A percentile compares a stretch with the other conserved stretches of the same genome.
Evolutionary conservation across 352 stramenopile genomes (phyloP).

Genomic region (Phytophthora pluvialis): DNA sequence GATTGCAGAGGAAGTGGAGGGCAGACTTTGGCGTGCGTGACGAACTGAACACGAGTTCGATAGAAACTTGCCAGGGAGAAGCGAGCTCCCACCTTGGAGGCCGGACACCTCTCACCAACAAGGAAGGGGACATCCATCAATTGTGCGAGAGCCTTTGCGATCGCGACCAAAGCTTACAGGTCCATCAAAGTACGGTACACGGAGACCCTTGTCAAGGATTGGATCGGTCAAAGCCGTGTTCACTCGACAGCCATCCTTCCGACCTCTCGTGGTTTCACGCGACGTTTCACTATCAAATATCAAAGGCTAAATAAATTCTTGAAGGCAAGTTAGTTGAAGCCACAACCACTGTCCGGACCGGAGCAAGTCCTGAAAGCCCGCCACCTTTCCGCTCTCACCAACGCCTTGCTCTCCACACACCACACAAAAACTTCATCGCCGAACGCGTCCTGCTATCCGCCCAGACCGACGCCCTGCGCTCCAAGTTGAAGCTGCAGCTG

Average conservation of each 20-base stretch:
- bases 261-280: background rate
- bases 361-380: background rate
- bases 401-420: background rate
- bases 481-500: slow-evolving; percentile 50
- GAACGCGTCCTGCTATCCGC: slow-evolving; percentile 4
- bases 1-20: too few relatives aligned
- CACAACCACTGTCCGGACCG: background rate
- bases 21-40: too few relatives aligned
- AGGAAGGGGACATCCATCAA: too few relatives aligned
- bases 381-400: background rate
- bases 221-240: too few relatives aligned
- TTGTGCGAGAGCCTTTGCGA: too few relatives aligned
- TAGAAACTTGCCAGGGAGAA: too few relatives aligned
- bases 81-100: too few relatives aligned
- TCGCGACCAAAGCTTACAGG: too few relatives aligned
- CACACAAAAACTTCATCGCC: slow-evolving; percentile 2
- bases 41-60: too few relatives aligned
- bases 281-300: slow-evolving; percentile 39
- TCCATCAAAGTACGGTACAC: too few relatives aligned
- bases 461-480: slow-evolving; percentile 14
- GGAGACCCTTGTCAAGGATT: too few relatives aligned
- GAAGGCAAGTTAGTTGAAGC: slow-evolving; percentile 12
- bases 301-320: slow-evolving; percentile 20
- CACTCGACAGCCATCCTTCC: background rate
- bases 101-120: too few relatives aligned